These are phyloP conservation scores for Tricholoma saponaceum DNA, from an alignment of 768 basidiomycete species.

Conservation along the genomic window DNA sequence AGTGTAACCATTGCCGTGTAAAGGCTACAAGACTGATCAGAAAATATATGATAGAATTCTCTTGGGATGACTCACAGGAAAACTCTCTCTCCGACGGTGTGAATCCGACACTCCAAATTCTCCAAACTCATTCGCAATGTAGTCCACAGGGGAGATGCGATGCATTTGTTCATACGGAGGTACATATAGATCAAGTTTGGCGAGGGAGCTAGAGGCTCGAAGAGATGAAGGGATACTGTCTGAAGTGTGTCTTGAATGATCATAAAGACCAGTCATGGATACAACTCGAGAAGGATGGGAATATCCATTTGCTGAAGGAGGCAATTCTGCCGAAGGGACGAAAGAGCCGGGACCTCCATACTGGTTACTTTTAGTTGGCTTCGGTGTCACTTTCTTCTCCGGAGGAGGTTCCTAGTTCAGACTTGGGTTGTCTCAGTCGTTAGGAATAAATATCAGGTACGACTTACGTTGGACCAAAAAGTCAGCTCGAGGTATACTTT, in stretches of 20 bases:
- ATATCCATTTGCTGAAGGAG: constrained; percentile 20
- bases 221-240: constrained; percentile 61
- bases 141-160: constrained; percentile 42
- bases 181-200: constrained; percentile 64
- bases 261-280: constrained; percentile 29
- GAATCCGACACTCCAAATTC: constrained; percentile 55
- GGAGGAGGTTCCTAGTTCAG: constrained; percentile 66
- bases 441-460: not conserved
- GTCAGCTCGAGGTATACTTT: constrained; percentile 96
- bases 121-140: constrained; percentile 58
- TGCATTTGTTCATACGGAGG: constrained; percentile 65
- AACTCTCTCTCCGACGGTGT: constrained; percentile 50
- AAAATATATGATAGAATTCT: not conserved
- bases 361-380: constrained; percentile 48
- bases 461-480: constrained; percentile 89
- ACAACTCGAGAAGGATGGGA: constrained; percentile 27
- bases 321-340: constrained; percentile 44
- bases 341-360: constrained; percentile 82
- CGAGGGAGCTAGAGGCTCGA: constrained; percentile 56
- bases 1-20: constrained; percentile 28
- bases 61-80: constrained; percentile 43
- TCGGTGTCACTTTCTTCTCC: constrained; percentile 56
- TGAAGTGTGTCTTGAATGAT: constrained; percentile 36
- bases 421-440: not conserved
- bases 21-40: constrained; percentile 21